These are phyloP conservation scores for Stagonosporopsis chrysanthemi DNA, from an alignment of 2,329 filamentous ascomycete species.

Conservation along the genomic window DNA sequence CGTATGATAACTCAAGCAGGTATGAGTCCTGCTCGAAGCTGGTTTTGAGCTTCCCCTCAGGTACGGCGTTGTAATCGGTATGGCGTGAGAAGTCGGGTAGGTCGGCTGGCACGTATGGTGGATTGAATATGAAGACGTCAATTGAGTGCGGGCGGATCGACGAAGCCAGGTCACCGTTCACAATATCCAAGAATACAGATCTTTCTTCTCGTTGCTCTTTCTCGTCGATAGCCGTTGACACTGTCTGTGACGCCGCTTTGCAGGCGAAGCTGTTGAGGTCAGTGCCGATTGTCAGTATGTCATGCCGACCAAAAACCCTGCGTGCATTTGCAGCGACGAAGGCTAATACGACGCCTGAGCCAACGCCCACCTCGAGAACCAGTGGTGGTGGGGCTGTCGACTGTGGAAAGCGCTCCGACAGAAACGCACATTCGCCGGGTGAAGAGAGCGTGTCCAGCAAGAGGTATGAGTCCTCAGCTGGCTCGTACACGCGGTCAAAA, in stretches of 20 bases:
- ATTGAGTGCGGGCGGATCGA: conserved; percentile 67
- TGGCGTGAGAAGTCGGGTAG: conserved; percentile 65
- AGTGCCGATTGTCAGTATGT: conserved; percentile 75
- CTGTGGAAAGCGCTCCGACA: conserved; percentile 67
- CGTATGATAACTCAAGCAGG: conserved; percentile 84
- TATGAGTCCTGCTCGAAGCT: conserved; percentile 81
- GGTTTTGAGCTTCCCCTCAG: conserved; percentile 33
- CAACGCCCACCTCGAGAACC: conserved; percentile 85
- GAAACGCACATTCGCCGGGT: conserved; percentile 70
- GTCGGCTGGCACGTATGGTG: conserved; percentile 91
- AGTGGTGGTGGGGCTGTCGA: conserved; percentile 57
- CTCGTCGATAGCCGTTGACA: conserved; percentile 58
- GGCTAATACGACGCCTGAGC: conserved; percentile 91
- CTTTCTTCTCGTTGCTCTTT: conserved; percentile 24
- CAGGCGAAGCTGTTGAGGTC: conserved; percentile 91
- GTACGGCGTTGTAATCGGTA: conserved; percentile 38
- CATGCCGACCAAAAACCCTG: conserved; percentile 73
- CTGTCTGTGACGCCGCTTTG: conserved; percentile 74
- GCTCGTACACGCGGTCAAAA: conserved; percentile 90
- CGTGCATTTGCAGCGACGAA: conserved; percentile 81
- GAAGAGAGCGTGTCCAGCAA: conserved; percentile 90
- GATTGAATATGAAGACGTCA: conserved; percentile 94
- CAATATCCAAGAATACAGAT: conserved; percentile 67
- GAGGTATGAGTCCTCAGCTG: conserved; percentile 93
- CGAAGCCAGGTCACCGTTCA: conserved; percentile 73